Evolutionary conservation across 2,329 filamentous ascomycete species (phyloP).

Genomic region (Sporothrix globosa): DNA sequence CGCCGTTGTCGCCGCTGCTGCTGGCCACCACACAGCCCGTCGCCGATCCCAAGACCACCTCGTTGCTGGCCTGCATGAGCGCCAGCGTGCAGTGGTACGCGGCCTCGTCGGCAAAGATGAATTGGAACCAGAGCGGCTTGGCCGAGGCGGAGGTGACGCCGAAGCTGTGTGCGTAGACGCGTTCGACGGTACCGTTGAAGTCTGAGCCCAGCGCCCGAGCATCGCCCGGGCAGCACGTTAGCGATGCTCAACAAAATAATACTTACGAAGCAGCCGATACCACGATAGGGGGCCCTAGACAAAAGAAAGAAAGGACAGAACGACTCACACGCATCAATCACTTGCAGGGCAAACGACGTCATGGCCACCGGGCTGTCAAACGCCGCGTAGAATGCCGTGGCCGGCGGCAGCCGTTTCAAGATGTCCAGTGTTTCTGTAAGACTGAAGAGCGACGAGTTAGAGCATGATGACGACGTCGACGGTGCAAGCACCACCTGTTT

Average conservation of each 20-base stretch:
- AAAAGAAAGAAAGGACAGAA: not conserved
- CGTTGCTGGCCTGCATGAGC: slow-evolving; percentile 39
- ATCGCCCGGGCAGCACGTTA: not conserved
- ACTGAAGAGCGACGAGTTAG: not conserved
- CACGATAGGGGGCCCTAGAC: not conserved
- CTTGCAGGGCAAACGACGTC: not conserved
- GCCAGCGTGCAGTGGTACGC: slow-evolving; percentile 36
- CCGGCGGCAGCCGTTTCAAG: not conserved
- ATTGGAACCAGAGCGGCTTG: slow-evolving; percentile 15
- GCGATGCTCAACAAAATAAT: not conserved
- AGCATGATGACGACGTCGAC: not conserved
- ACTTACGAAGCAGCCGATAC: not conserved
- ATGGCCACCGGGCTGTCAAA: slow-evolving; percentile 8
- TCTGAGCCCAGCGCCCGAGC: not conserved
- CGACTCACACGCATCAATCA: slow-evolving; percentile 5
- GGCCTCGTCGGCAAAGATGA: slow-evolving; percentile 26
- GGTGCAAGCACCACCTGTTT: not conserved
- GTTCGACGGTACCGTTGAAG: slow-evolving; percentile 13
- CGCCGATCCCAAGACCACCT: not conserved
- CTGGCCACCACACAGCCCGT: not conserved
- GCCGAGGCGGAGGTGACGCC: slow-evolving; percentile 17
- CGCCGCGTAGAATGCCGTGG: not conserved
- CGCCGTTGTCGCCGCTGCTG: not conserved
- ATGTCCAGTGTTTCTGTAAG: not conserved
- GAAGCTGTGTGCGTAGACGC: not conserved